phyloP scores from a whole-genome alignment of 805 yeast genomes.

The Metschnikowia bowlesiae region DNA sequence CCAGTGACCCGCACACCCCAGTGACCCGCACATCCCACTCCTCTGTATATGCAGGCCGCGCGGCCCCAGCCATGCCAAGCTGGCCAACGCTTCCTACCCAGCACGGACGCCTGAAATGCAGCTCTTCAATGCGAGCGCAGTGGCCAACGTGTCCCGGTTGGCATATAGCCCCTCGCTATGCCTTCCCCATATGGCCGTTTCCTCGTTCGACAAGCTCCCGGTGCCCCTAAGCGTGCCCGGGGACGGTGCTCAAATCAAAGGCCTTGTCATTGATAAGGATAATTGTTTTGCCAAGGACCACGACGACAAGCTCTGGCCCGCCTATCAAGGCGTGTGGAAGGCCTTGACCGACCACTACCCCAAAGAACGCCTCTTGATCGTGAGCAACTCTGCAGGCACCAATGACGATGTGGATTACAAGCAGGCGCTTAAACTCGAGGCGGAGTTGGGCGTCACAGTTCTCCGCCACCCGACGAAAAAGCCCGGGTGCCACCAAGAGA shows the following conservation, averaged over 20 bases:
- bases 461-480: constrained; percentile 70
- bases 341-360: constrained; percentile 55
- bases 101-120: constrained; percentile 9
- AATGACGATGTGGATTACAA: constrained; percentile 57
- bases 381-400: constrained; percentile 92
- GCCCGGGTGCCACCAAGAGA: constrained; percentile 75
- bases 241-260: constrained; percentile 46
- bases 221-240: constrained; percentile 45
- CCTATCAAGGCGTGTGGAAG: constrained; percentile 54
- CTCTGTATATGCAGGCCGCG: too few relatives aligned
- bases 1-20: too few relatives aligned
- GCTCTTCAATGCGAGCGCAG: constrained; percentile 68
- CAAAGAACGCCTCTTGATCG: constrained; percentile 61
- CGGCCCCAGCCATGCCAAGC: too few relatives aligned
- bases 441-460: constrained; percentile 63
- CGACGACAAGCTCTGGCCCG: constrained; percentile 75
- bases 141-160: constrained; percentile 60
- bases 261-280: constrained; percentile 87
- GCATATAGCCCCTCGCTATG: constrained; percentile 62
- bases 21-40: neutral
- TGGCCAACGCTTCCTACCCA: too few relatives aligned
- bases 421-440: constrained; percentile 63
- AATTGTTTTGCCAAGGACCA: constrained; percentile 90
- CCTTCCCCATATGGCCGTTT: constrained; percentile 55
- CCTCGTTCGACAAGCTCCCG: constrained; percentile 57